Base-by-base conservation (phyloP, 805 yeast species). In the Barnettozyma vustinii region DNA sequence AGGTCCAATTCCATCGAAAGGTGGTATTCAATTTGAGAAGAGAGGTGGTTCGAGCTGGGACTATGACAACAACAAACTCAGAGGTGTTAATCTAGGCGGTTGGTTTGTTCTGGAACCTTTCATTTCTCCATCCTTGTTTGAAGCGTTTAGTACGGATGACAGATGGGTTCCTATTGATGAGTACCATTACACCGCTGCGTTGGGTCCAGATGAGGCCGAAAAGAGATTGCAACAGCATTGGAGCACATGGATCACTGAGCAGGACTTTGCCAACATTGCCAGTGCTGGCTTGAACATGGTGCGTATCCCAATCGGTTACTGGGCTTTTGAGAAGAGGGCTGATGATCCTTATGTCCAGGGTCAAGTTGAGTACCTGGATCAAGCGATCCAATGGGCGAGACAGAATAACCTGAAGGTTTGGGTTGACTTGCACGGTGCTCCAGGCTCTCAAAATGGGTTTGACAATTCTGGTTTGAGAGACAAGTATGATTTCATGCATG, bases 391-490 rank as follows among this genome's bases (percentile, higher is more conserved):
- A 16, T 92, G 97, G 97, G 80, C 87, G 40, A 65, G 78, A 44
- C 69, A 71, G 16, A 61, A 81, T 55, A 76, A 74, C 37, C 62
- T 91, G 54, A 82, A 83, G 62, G 96, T 81, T 21, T 89, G 96
- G 97, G 76, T 91, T 40, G 97, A 92, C 66, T 68, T 91, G 60
- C 98, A 91, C 64, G 97, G 97, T 53, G 96, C 86, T n/a, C 95
- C 96, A 32, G 97, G 97, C 20, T 86, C 96, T 20, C 98, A 91
- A 67, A 91, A 91, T 64, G 97, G 97, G 13, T 92, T 89, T 61
- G 98, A 91, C 67, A 91, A 91, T 72, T 87, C 96, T 9, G 98
- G 98, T 25, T 70, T 79, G 53, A 77, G 96, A 59, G 97, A 84
- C 62, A 37, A 58, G 2, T 61, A 73, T 43, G 66, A 65, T 3